Evolutionary conservation across 352 stramenopile genomes (phyloP).

Genomic region (Globisporangium barbulae): DNA sequence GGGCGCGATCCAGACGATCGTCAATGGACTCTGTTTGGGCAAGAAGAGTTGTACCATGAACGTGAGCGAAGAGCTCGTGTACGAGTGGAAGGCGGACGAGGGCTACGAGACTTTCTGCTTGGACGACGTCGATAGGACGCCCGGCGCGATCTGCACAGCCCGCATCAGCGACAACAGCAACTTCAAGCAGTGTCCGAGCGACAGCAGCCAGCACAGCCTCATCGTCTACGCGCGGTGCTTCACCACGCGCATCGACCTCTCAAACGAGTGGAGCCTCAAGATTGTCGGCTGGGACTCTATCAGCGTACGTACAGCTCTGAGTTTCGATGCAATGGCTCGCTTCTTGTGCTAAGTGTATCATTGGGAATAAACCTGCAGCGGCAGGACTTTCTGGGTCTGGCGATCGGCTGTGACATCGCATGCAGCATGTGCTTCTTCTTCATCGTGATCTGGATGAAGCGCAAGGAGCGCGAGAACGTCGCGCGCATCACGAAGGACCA

Average conservation of each 20-base stretch:
- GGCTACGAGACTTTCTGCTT: conserved; percentile 37
- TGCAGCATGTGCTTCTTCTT: conserved; percentile 67
- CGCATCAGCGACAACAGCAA: conserved; percentile 51
- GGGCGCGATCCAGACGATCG: conserved; percentile 51
- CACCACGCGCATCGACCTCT: conserved; percentile 73
- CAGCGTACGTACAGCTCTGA: conserved; percentile 34
- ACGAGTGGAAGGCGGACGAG: conserved; percentile 55
- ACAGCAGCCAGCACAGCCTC: conserved; percentile 35
- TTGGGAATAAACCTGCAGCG: conserved; percentile 26
- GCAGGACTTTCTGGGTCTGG: conserved; percentile 61
- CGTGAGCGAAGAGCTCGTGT: conserved; percentile 52
- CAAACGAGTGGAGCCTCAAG: conserved; percentile 63
- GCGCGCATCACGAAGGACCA: conserved; percentile 55
- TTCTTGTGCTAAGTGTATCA: too few relatives aligned
- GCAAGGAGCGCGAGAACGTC: conserved; percentile 65
- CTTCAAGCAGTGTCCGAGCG: conserved; percentile 40
- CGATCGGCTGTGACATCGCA: conserved; percentile 65
- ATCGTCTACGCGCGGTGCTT: conserved; percentile 77
- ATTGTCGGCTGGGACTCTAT: conserved; percentile 82
- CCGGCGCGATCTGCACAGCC: conserved; percentile 38
- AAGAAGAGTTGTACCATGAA: conserved; percentile 64
- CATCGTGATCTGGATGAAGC: conserved; percentile 67
- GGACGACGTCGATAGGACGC: conserved; percentile 22
- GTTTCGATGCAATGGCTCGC: background rate
- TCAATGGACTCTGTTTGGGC: conserved; percentile 65